Base-by-base conservation (phyloP, 306 rosid species). In the Vigna hirtella region DNA sequence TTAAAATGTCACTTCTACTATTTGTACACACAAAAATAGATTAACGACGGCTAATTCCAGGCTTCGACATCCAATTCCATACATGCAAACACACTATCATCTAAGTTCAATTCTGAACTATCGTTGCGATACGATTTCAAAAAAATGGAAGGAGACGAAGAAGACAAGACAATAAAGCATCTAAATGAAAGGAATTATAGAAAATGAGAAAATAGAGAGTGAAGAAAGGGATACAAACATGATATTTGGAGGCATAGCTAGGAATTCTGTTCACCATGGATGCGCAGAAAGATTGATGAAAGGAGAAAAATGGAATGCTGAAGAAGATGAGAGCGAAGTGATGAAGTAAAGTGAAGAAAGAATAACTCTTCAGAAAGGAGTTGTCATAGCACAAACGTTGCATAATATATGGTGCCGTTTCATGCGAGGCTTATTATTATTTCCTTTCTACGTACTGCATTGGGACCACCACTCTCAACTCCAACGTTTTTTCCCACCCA, bases 211-310 rank as follows among this genome's bases (percentile, higher is more conserved):
- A 30, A 34, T 0, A 62, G 1, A 16, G 68, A 15, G 5, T 34
- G 18, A 14, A 6, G 28, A 62, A 61, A 70, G 70, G 51, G 51
- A 80, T 70, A 82, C 90, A 72, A 72, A 91, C 96, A 32, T 71
- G 76, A 72, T 72, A 69, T 73, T 81, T 66, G 20, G 78, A 40
- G 3, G 83, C 69, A 68, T 88, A 75, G 72, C 79, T 84, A 66
- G 63, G 34, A 14, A 82, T 74, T 63, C 79, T 24, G 81, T 87
- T 79, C 61, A 57, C 83, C 88, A 87, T 86, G 80, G 85, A 50
- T 73, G 73, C 64, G 10, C 51, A 6, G 9, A 72, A 16, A 50
- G 17, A 78, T 75, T 76, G 74, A 45, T 18, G 52, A 30, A 16
- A 38, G 7, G 42, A 36, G 42, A 36, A 36, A 36, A 36, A 1